Evolutionary conservation across 495 filamentous ascomycete species (phyloP).

Genomic region (Penicillium coprophilum): DNA sequence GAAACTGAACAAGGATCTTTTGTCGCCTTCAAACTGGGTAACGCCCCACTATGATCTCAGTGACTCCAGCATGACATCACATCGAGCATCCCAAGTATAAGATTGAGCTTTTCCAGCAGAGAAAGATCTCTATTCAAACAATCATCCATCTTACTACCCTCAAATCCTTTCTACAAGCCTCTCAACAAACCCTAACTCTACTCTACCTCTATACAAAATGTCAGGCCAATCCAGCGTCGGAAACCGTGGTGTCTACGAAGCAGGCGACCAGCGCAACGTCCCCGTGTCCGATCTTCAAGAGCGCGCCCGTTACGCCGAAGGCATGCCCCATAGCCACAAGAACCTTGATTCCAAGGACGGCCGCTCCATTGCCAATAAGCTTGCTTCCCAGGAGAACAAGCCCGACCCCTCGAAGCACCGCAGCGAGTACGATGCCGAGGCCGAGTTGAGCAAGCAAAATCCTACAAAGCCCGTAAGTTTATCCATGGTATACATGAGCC

Average conservation of each 20-base stretch:
- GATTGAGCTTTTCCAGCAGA: constrained; percentile 1
- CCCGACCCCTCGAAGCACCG: constrained; percentile 31
- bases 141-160: not conserved
- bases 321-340: constrained; percentile 61
- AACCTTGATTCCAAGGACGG: constrained; percentile 78
- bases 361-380: constrained; percentile 74
- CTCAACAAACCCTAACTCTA: not conserved
- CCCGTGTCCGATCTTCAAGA: constrained; percentile 56
- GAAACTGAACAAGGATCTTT: not conserved
- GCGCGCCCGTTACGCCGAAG: constrained; percentile 63
- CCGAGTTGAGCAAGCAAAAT: constrained; percentile 59
- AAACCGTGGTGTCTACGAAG: constrained; percentile 53
- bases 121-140: not conserved
- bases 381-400: constrained; percentile 58
- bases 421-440: constrained; percentile 51
- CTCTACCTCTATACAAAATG: constrained; percentile 14
- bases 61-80: constrained; percentile 42
- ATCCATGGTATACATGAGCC: not conserved
- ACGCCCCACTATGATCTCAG: constrained; percentile 41
- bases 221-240: constrained; percentile 55
- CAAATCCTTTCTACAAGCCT: constrained; percentile 1
- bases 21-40: constrained; percentile 14
- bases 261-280: constrained; percentile 68
- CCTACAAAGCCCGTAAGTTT: constrained; percentile 65
- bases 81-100: constrained; percentile 20